Conservation (phyloP, 495 filamentous ascomycete species). For the Apodospora peruviana region DNA sequence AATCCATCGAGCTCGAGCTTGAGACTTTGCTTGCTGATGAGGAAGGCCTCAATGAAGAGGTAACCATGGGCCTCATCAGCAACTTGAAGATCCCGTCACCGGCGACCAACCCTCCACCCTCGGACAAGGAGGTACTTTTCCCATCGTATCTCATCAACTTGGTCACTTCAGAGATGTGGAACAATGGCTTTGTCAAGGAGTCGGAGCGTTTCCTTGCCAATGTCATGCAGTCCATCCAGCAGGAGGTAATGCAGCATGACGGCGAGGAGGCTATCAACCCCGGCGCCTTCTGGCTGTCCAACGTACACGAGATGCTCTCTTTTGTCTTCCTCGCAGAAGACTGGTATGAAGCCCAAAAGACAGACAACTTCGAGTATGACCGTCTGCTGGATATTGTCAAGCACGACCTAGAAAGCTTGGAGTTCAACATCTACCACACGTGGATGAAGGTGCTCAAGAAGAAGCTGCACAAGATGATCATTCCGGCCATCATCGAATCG, state of each 20-base stretch:
- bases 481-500: conserved; percentile 97
- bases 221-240: conserved; percentile 99
- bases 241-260: conserved; percentile 98
- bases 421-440: conserved; percentile 99
- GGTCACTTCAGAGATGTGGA: conserved; percentile 99
- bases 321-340: conserved; percentile 99
- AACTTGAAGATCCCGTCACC: conserved; percentile 93
- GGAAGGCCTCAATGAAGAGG: conserved; percentile 91
- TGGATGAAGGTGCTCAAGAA: conserved; percentile 99
- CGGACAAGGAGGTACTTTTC: conserved; percentile 98
- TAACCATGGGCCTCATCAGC: conserved; percentile 88
- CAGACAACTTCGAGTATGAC: conserved; percentile 98
- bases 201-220: conserved; percentile 98
- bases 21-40: conserved; percentile 92
- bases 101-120: conserved; percentile 74
- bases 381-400: conserved; percentile 97
- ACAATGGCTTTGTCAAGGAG: conserved; percentile 99
- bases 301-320: conserved; percentile 99
- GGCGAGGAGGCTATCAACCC: conserved; percentile 96
- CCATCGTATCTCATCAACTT: conserved; percentile 98
- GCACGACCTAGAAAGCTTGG: conserved; percentile 94
- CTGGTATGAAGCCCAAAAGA: conserved; percentile 99
- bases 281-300: conserved; percentile 97
- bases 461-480: conserved; percentile 98
- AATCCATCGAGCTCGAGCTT: conserved; percentile 89